Evolutionary conservation across 202 grass and related monocot genomes (phyloP), one percentile per base, ranked within the genome.

Genomic region (Schoenoplectus tabernaemontani): DNA sequence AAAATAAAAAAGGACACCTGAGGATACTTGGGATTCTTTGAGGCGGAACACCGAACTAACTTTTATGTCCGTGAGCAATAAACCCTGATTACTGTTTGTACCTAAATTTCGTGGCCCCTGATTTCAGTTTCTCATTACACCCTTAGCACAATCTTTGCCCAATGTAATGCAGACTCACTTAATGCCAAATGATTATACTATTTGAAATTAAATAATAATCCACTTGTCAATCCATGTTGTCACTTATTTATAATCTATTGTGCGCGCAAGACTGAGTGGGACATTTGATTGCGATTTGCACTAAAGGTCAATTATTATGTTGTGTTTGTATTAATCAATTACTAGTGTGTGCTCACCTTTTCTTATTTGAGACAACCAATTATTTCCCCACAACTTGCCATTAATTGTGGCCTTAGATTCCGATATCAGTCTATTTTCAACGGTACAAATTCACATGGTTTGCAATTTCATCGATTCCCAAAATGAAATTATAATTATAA

Each of bases 231-330:
- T 69, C 75, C 15, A 30, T 54, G 16, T 78, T 78, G 54, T 78
- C 54, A 5, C 75, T 57, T 43, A 53, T 53, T 3, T 37, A 59
- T 78, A 77, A 16, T 59, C 53, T n/a, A n/a, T 46, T 32, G 60
- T 62, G 38, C 17, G 57, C 9, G 23, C 34, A 24, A 63, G 38
- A 47, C 15, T 20, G 57, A 64, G 37, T 34, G 42, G 60, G 77
- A 80, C 77, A 80, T 80, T 64, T 80, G 77, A 80, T 51, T 80
- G 6, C 3, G 59, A 80, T 47, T 5, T 80, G 41, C 59, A 65
- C 59, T 64, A 74, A 80, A 34, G 41, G n/a, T 12, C 38, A 59
- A 80, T 80, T 33, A 80, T 80, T n/a, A 19, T 65, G 58, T 48
- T 48, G 77, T 80, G 41, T 0, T 24, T 79, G 15, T 28, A 46